phyloP scores from a whole-genome alignment of 2,329 filamentous ascomycete species.

The Graphilbum ipis-grandicollis region DNA sequence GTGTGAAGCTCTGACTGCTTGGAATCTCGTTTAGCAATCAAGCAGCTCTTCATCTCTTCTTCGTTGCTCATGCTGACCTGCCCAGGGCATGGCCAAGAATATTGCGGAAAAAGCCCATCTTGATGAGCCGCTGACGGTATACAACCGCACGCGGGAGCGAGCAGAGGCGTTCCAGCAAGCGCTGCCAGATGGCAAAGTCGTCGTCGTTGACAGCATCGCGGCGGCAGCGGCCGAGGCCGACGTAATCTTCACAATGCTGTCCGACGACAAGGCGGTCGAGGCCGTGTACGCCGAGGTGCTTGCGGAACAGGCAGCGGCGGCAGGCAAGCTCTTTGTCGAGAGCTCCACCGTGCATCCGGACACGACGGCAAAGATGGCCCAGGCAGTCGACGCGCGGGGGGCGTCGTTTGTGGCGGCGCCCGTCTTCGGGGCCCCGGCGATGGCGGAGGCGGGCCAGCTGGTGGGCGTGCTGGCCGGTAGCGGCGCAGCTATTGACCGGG shows the following conservation, averaged over 20 bases:
- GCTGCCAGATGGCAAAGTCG: constrained; percentile 28
- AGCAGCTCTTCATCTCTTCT: neutral
- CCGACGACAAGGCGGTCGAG: constrained; percentile 2
- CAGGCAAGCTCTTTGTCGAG: constrained; percentile 3
- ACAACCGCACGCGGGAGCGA: constrained; percentile 58
- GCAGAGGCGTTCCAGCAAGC: constrained; percentile 44
- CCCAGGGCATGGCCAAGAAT: constrained; percentile 76
- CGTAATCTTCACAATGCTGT: constrained; percentile 2
- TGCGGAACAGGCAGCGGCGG: neutral
- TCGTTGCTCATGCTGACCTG: no score
- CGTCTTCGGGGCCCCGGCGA: constrained; percentile 1
- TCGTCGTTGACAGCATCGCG: neutral
- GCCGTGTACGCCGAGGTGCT: neutral
- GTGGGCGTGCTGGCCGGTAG: constrained; percentile 2
- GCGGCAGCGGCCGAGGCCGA: neutral
- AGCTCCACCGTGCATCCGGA: constrained; percentile 3
- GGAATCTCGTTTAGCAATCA: no score
- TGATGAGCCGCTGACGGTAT: constrained; percentile 55
- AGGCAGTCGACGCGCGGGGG: neutral
- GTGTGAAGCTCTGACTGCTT: neutral
- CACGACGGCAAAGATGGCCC: neutral
- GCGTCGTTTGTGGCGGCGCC: constrained; percentile 2
- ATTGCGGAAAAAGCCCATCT: constrained; percentile 61
- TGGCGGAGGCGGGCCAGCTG: neutral
- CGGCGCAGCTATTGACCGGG: neutral